A percentile compares a stretch with the other conserved stretches of the same genome.
phyloP scores from a whole-genome alignment of 805 yeast genomes.

The Sugiyamaella mastotermitis region DNA sequence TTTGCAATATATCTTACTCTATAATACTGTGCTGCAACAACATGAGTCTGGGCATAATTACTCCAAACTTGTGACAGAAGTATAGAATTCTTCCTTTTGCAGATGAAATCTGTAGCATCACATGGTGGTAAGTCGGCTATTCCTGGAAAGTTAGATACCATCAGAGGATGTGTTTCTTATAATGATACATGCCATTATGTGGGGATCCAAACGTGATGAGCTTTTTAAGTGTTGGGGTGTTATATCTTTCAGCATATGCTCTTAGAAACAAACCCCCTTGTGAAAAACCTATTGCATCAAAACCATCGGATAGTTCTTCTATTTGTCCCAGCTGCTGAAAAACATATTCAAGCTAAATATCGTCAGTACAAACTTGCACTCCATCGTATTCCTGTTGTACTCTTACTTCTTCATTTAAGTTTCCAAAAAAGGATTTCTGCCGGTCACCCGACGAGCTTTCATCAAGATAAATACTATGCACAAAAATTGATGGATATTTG shows the following conservation, averaged over 20 bases:
- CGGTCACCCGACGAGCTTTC: conserved; percentile 47
- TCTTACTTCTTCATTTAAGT: conserved; percentile 41
- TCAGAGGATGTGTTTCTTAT: neutral
- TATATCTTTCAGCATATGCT: conserved; percentile 58
- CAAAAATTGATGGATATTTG: conserved; percentile 42
- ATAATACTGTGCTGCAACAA: conserved; percentile 73
- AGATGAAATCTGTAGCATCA: conserved; percentile 48
- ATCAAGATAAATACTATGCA: conserved; percentile 51
- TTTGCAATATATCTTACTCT: conserved; percentile 29
- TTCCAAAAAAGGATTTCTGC: conserved; percentile 52
- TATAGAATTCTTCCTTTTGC: conserved; percentile 47
- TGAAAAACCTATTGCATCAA: conserved; percentile 72
- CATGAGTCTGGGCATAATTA: conserved; percentile 45
- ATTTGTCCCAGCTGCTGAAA: conserved; percentile 47
- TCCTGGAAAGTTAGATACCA: conserved; percentile 16
- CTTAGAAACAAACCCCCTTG: conserved; percentile 83
- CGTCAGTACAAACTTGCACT: neutral
- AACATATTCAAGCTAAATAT: conserved; percentile 37
- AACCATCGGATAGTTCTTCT: conserved; percentile 46
- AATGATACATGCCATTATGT: conserved; percentile 47
- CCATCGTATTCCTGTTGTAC: neutral
- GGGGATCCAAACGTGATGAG: conserved; percentile 77
- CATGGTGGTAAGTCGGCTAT: conserved; percentile 62
- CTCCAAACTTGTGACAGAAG: conserved; percentile 59
- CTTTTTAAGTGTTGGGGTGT: conserved; percentile 37